A percentile compares a stretch with the other conserved stretches of the same genome.
phyloP scores from a whole-genome alignment of 2,329 filamentous ascomycete genomes.

The Neodidymelliopsis sp. region DNA sequence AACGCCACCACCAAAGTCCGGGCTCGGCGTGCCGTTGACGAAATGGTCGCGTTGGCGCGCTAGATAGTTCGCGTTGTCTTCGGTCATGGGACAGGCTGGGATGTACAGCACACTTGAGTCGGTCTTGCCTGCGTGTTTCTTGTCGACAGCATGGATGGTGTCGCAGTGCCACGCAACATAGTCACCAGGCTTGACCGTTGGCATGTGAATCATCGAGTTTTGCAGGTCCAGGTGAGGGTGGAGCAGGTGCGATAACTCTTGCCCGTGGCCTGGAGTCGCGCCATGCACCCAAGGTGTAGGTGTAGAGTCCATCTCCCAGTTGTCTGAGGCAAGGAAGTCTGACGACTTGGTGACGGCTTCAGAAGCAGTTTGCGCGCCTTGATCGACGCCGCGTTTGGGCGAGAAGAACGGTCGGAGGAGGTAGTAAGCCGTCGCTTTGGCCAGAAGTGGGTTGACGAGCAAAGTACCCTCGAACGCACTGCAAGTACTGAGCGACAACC shows the following conservation, averaged over 20 bases:
- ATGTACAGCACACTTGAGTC: constrained; percentile 92
- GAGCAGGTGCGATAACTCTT: constrained; percentile 69
- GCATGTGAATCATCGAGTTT: constrained; percentile 75
- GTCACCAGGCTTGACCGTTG: constrained; percentile 73
- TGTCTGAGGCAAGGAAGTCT: constrained; percentile 60
- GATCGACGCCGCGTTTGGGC: constrained; percentile 52
- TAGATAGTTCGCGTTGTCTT: constrained; percentile 75
- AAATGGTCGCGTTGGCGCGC: constrained; percentile 75
- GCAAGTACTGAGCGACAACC: constrained; percentile 80
- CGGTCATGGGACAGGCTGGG: constrained; percentile 81
- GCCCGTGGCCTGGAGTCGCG: constrained; percentile 70
- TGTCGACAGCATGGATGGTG: constrained; percentile 83
- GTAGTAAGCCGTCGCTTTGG: constrained; percentile 78
- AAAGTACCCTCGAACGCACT: constrained; percentile 80
- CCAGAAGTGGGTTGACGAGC: constrained; percentile 79
- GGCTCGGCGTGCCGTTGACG: constrained; percentile 61
- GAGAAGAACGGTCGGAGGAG: constrained; percentile 86
- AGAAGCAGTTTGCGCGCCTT: constrained; percentile 41
- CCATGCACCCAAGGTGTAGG: constrained; percentile 72
- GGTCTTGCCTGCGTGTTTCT: constrained; percentile 70
- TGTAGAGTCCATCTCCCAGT: constrained; percentile 66
- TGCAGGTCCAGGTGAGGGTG: constrained; percentile 76
- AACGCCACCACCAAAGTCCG: constrained; percentile 64
- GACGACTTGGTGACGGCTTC: constrained; percentile 41
- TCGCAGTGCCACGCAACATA: constrained; percentile 85